Evolutionary conservation across 306 rosid species (phyloP).

Genomic region (Psophocarpus tetragonolobus): DNA sequence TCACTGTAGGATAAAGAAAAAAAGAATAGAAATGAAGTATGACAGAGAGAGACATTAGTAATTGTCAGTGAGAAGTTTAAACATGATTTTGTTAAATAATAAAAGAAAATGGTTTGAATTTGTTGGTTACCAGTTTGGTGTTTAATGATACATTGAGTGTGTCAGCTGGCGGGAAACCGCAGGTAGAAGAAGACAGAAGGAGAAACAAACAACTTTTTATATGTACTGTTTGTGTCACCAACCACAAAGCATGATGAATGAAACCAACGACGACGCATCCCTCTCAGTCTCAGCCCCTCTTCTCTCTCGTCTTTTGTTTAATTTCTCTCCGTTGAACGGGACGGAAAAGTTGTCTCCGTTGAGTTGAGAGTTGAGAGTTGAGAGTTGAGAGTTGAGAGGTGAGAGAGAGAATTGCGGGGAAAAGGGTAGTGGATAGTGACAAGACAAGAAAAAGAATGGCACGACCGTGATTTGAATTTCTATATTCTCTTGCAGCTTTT

Average conservation of each 20-base stretch:
- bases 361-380: slow-evolving; percentile 15
- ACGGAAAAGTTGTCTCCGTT: slow-evolving; percentile 35
- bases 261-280: background rate
- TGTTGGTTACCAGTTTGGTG: background rate
- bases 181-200: slow-evolving; percentile 34
- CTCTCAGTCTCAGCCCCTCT: background rate
- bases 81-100: too few species aligned
- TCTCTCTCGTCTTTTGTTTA: slow-evolving; percentile 8
- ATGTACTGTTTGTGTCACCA: slow-evolving; percentile 21
- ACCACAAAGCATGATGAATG: slow-evolving; percentile 2
- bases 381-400: background rate
- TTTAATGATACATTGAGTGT: background rate
- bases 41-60: too few species aligned
- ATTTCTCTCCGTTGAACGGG: slow-evolving; percentile 32
- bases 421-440: slow-evolving; percentile 74
- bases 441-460: slow-evolving; percentile 64
- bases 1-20: background rate
- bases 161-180: slow-evolving; percentile 78
- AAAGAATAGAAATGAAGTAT: too few species aligned
- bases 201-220: slow-evolving; percentile 34
- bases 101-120: too few species aligned
- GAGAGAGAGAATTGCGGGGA: slow-evolving; percentile 71
- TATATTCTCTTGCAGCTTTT: slow-evolving; percentile 87
- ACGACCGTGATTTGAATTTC: slow-evolving; percentile 85
- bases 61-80: too few species aligned